Conservation (phyloP, 225 moss, liverwort and hornwort genomes). For the Neckera pumila region DNA sequence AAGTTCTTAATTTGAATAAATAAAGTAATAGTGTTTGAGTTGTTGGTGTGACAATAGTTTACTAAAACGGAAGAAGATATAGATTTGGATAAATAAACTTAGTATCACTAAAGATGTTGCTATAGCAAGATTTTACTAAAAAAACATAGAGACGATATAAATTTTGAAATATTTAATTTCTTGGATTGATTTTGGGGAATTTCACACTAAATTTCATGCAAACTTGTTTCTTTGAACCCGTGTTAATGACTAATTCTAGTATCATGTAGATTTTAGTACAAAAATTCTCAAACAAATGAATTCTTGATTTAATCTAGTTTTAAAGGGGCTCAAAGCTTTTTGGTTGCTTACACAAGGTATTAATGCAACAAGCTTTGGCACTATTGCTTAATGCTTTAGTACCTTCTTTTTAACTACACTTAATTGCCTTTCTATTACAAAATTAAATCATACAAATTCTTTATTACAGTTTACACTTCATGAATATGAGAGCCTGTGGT, state of each 20-base stretch:
- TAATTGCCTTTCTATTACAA: too few relatives aligned
- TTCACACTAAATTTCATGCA: fast-evolving
- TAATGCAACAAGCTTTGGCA: background rate
- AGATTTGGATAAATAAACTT: background rate
- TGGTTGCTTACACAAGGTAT: fast-evolving
- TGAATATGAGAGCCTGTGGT: too few relatives aligned
- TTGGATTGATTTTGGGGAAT: too few relatives aligned
- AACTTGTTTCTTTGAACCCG: fast-evolving
- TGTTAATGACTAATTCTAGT: too few relatives aligned
- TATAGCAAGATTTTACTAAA: fast-evolving
- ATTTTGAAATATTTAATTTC: fast-evolving
- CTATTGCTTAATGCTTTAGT: background rate
- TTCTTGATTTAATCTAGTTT: fast-evolving
- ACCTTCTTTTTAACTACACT: too few relatives aligned
- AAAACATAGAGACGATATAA: too few relatives aligned
- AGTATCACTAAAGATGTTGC: too few relatives aligned
- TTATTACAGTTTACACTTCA: too few relatives aligned
- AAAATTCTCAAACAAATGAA: background rate
- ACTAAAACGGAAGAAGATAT: background rate
- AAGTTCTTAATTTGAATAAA: background rate
- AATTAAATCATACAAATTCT: background rate
- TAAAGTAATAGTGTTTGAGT: too few relatives aligned
- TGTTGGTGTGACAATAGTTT: fast-evolving
- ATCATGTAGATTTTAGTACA: background rate
- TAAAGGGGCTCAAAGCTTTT: background rate